These are phyloP conservation scores for Backusella luteola DNA, from an alignment of 192 early-diverging fungal species.

Conservation along the genomic window DNA sequence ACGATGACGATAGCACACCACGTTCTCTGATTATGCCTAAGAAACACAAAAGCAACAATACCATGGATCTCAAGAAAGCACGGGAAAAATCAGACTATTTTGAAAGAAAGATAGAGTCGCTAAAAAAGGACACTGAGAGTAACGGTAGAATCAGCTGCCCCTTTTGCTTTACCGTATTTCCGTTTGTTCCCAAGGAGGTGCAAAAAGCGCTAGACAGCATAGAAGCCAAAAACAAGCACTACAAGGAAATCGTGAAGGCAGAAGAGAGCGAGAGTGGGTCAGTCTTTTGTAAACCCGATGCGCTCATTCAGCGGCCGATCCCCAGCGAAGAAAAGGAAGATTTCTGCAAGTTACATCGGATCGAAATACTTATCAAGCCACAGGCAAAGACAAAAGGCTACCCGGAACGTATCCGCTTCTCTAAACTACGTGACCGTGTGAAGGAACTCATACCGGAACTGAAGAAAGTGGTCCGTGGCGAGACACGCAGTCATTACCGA, in stretches of 20 bases:
- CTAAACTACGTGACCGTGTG: slow-evolving; percentile 29
- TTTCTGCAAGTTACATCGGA: slow-evolving; percentile 48
- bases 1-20: neutral
- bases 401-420: slow-evolving; percentile 41
- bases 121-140: neutral
- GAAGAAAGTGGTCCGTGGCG: slow-evolving; percentile 26
- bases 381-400: slow-evolving; percentile 37
- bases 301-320: neutral
- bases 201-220: neutral
- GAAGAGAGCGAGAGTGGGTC: neutral
- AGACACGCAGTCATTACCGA: slow-evolving; percentile 32
- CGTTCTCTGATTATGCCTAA: neutral
- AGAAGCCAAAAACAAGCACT: neutral
- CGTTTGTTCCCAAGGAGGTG: neutral
- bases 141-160: neutral
- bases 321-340: neutral
- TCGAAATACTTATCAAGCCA: slow-evolving; percentile 39
- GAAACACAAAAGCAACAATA: neutral
- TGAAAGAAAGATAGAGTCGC: neutral
- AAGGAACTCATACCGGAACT: slow-evolving; percentile 30
- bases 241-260: neutral
- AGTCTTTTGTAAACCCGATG: neutral
- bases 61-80: neutral
- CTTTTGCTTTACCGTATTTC: neutral
- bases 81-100: neutral